phyloP scores from a whole-genome alignment of 257 asterid genomes.

The Schizonepeta tenuifolia region DNA sequence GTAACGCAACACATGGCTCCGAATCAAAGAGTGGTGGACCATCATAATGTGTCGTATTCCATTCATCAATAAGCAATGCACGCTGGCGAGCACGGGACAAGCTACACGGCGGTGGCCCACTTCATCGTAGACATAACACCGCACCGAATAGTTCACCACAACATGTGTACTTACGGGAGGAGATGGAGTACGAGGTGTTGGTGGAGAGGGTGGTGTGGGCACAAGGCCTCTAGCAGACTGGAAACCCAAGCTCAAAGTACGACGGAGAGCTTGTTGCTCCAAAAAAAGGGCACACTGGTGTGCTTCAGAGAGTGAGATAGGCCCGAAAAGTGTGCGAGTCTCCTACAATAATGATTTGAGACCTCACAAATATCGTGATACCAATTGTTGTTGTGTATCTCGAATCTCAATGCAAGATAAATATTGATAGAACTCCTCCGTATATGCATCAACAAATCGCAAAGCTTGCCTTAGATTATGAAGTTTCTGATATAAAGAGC shows the following conservation, averaged over 20 bases:
- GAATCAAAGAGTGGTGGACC: neutral
- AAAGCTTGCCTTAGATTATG: neutral
- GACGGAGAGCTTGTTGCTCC: neutral
- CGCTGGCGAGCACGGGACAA: neutral
- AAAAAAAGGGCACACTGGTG: neutral
- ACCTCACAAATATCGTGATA: neutral
- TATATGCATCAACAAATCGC: neutral
- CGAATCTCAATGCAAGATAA: neutral
- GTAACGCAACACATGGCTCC: neutral
- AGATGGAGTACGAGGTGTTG: neutral
- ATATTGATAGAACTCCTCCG: neutral
- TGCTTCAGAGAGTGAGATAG: neutral
- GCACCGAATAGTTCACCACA: neutral
- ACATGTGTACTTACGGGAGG: neutral
- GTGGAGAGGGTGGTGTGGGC: neutral
- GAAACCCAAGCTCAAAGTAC: neutral
- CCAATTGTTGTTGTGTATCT: neutral
- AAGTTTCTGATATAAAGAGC: neutral
- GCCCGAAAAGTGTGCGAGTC: neutral
- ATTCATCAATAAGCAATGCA: neutral
- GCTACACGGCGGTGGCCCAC: neutral
- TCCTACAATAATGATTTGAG: neutral
- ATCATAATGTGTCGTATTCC: neutral
- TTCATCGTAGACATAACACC: neutral
- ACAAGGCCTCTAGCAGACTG: neutral